Conservation (phyloP, 2,329 filamentous ascomycete species). For the Aspergillus pseudotamarii region DNA sequence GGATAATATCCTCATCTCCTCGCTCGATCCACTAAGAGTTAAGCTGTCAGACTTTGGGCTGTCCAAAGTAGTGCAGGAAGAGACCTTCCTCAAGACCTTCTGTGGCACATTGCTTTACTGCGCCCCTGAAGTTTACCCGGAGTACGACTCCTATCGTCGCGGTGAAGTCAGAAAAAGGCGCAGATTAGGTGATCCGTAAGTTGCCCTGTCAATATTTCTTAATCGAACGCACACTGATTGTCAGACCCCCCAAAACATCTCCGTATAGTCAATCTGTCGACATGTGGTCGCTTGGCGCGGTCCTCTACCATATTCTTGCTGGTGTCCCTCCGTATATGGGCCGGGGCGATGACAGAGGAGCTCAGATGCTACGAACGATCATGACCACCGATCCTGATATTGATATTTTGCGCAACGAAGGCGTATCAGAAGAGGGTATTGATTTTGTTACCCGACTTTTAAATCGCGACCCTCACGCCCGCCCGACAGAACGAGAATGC, state of each 20-base stretch:
- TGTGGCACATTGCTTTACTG: constrained; percentile 96
- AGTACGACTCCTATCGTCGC: constrained; percentile 68
- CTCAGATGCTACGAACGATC: constrained; percentile 76
- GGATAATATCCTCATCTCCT: constrained; percentile 89
- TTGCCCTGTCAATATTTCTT: constrained; percentile 10
- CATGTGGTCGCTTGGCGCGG: constrained; percentile 93
- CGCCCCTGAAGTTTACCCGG: constrained; percentile 92
- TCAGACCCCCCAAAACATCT: constrained; percentile 52
- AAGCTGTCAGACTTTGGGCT: constrained; percentile 97
- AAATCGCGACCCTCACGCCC: constrained; percentile 73
- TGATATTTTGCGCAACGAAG: constrained; percentile 59
- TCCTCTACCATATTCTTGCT: constrained; percentile 85
- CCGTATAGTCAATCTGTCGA: constrained; percentile 92
- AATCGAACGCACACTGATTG: constrained; percentile 19
- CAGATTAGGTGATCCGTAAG: constrained; percentile 53
- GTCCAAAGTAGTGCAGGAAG: constrained; percentile 89
- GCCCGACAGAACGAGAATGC: constrained; percentile 73
- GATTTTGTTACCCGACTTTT: constrained; percentile 80
- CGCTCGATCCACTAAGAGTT: constrained; percentile 71
- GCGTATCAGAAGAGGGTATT: constrained; percentile 68
- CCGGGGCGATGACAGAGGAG: constrained; percentile 72
- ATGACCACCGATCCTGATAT: constrained; percentile 76
- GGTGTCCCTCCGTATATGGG: constrained; percentile 79
- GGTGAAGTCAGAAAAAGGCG: constrained; percentile 65
- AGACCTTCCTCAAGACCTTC: constrained; percentile 93